These are phyloP conservation scores for Chlorella sp. DNA, from an alignment of 139 green algal genomes.

Conservation along the genomic window DNA sequence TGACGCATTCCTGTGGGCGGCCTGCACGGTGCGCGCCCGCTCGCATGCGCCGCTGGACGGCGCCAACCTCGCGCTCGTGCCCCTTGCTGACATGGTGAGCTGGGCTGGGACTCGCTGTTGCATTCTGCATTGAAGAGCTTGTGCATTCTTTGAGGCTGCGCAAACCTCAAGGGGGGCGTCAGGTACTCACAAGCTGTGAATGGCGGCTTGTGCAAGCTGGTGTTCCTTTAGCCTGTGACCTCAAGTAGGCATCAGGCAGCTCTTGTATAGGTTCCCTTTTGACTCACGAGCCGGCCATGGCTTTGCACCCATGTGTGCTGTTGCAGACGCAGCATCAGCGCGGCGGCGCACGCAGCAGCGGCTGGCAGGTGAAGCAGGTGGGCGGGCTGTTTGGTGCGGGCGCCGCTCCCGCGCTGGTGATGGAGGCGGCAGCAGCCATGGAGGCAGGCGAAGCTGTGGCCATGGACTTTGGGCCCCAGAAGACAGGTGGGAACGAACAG, in stretches of 20 bases:
- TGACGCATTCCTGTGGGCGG: slow-evolving; percentile 80
- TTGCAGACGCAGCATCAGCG: slow-evolving; percentile 63
- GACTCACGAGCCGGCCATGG: no score
- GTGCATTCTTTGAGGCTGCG: neutral
- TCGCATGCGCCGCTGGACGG: slow-evolving; percentile 79
- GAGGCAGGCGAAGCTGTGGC: slow-evolving; percentile 60
- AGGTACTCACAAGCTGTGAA: no score
- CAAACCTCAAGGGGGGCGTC: no score
- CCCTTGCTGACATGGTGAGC: slow-evolving; percentile 79
- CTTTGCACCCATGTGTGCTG: neutral
- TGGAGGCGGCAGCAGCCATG: slow-evolving; percentile 59
- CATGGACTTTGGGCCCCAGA: slow-evolving; percentile 68
- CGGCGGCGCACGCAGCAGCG: slow-evolving; percentile 41
- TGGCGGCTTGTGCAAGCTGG: no score
- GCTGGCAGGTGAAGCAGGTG: slow-evolving; percentile 54
- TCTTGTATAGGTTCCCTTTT: no score
- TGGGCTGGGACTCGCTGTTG: neutral
- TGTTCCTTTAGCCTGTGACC: no score
- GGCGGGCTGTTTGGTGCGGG: slow-evolving; percentile 64
- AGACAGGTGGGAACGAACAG: neutral
- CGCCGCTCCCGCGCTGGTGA: slow-evolving; percentile 37
- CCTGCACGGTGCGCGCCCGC: slow-evolving; percentile 75
- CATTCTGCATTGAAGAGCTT: neutral
- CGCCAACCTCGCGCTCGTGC: slow-evolving; percentile 78
- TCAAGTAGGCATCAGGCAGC: no score